phyloP scores from a whole-genome alignment of 768 basidiomycete species.

The Calvatia gigantea region DNA sequence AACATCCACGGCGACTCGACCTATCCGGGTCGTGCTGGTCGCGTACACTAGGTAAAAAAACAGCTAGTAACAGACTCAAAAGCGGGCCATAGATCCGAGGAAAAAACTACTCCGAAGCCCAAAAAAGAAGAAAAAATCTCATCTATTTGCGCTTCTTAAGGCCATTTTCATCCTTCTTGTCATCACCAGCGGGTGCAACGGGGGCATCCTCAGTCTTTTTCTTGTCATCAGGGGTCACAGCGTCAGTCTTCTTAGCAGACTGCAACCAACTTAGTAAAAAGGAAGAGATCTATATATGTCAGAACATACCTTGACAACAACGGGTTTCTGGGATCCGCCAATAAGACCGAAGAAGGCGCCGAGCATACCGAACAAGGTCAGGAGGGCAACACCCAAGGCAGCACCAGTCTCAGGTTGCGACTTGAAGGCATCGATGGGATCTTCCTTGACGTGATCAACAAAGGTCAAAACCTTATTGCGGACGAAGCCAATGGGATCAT shows the following conservation, averaged over 20 bases:
- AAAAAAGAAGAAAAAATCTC: slow-evolving; percentile 15
- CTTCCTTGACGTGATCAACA: slow-evolving; percentile 68
- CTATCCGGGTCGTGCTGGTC: slow-evolving; percentile 13
- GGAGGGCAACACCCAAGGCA: slow-evolving; percentile 65
- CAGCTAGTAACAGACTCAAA: slow-evolving; percentile 10
- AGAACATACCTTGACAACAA: slow-evolving; percentile 59
- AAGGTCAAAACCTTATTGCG: slow-evolving; percentile 78
- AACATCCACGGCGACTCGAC: slow-evolving; percentile 9
- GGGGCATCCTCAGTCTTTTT: slow-evolving; percentile 60
- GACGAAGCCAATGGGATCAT: slow-evolving; percentile 77
- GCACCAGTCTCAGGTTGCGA: slow-evolving; percentile 85
- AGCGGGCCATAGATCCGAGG: slow-evolving; percentile 1
- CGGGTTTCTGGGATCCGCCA: slow-evolving; percentile 68
- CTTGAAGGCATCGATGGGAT: slow-evolving; percentile 83
- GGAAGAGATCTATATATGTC: not conserved
- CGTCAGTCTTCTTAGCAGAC: slow-evolving; percentile 79
- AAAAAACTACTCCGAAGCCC: slow-evolving; percentile 6
- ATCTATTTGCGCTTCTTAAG: slow-evolving; percentile 66
- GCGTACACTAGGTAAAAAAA: slow-evolving; percentile 9
- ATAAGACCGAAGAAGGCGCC: slow-evolving; percentile 77
- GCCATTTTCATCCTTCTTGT: slow-evolving; percentile 64
- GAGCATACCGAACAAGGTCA: slow-evolving; percentile 85
- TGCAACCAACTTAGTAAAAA: slow-evolving; percentile 21
- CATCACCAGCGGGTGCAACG: slow-evolving; percentile 68
- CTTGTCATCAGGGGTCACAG: slow-evolving; percentile 60